Conservation (phyloP, 2,329 filamentous ascomycete genomes). For the Fusarium compactum region DNA sequence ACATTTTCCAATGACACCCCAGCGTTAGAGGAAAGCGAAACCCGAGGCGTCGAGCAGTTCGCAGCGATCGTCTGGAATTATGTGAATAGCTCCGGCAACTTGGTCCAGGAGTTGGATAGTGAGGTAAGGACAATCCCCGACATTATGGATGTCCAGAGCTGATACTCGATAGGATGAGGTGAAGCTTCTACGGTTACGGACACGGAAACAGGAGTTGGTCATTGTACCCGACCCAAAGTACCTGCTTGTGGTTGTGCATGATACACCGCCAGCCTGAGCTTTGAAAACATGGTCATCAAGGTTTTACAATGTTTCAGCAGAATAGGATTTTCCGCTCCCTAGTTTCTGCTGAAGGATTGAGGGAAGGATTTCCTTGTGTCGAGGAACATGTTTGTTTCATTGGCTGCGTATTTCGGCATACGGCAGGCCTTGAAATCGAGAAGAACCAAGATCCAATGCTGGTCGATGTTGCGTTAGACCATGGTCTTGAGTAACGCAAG, state of each 20-base stretch:
- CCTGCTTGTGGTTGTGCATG: conserved; percentile 82
- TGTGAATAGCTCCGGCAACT: conserved; percentile 73
- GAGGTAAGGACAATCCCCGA: conserved; percentile 62
- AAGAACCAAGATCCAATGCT: conserved; percentile 25
- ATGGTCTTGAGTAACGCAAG: conserved; percentile 25
- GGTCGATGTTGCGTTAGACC: conserved; percentile 13
- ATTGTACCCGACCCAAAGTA: conserved; percentile 86
- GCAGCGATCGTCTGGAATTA: conserved; percentile 82
- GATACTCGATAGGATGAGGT: conserved; percentile 73
- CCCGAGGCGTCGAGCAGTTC: conserved; percentile 76
- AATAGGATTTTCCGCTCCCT: conserved; percentile 20
- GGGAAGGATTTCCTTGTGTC: conserved; percentile 7
- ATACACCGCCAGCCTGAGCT: conserved; percentile 75
- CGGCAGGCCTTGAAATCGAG: conserved; percentile 25
- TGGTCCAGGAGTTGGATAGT: conserved; percentile 79
- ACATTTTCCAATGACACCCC: conserved; percentile 62
- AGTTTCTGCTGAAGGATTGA: conserved; percentile 22
- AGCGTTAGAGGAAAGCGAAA: conserved; percentile 60
- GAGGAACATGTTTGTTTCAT: conserved; percentile 21
- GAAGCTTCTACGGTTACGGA: conserved; percentile 79
- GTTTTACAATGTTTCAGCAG: conserved; percentile 35
- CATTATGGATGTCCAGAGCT: conserved; percentile 33
- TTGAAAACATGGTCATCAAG: conserved; percentile 41
- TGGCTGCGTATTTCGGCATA: conserved; percentile 14
- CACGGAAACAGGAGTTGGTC: conserved; percentile 87